Evolutionary conservation across 139 green algal species (phyloP).

Genomic region (Chlamydomonas asymmetrica): DNA sequence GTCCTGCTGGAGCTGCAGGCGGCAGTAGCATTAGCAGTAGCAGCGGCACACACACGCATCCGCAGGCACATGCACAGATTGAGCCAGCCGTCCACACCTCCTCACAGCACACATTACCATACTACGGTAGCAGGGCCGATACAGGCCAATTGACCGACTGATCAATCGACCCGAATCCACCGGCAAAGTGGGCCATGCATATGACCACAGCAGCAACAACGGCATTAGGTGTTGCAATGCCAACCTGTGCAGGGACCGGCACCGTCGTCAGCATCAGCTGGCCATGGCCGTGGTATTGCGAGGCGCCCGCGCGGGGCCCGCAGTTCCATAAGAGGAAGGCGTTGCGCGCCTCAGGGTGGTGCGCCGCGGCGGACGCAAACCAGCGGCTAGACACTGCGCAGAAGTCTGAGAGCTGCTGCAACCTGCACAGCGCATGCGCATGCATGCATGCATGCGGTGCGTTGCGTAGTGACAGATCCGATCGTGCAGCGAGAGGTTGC

Average conservation of each 20-base stretch:
- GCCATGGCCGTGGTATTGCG: slow-evolving; percentile 56
- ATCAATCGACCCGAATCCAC: no score
- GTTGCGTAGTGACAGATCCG: no score
- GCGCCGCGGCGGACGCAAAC: slow-evolving; percentile 42
- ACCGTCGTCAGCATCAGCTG: slow-evolving; percentile 39
- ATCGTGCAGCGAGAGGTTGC: no score
- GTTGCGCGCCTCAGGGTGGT: slow-evolving; percentile 25
- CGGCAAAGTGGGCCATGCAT: no score
- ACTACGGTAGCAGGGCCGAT: no score
- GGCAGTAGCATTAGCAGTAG: not conserved
- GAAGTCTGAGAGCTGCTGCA: slow-evolving; percentile 66
- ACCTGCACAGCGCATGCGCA: no score
- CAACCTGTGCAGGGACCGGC: slow-evolving; percentile 32
- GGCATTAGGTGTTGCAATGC: no score
- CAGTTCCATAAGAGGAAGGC: slow-evolving; percentile 79
- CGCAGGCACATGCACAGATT: not conserved
- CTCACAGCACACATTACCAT: no score
- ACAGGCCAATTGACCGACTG: no score
- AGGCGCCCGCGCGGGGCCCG: slow-evolving; percentile 51
- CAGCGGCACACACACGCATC: not conserved
- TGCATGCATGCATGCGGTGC: slow-evolving; percentile 44
- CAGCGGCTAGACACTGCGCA: slow-evolving; percentile 54
- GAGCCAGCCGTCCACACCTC: no score
- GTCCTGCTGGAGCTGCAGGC: not conserved
- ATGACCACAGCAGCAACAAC: no score